phyloP scores from a whole-genome alignment of 78 protist genomes.

The Dictyostelium brefeldianum region DNA sequence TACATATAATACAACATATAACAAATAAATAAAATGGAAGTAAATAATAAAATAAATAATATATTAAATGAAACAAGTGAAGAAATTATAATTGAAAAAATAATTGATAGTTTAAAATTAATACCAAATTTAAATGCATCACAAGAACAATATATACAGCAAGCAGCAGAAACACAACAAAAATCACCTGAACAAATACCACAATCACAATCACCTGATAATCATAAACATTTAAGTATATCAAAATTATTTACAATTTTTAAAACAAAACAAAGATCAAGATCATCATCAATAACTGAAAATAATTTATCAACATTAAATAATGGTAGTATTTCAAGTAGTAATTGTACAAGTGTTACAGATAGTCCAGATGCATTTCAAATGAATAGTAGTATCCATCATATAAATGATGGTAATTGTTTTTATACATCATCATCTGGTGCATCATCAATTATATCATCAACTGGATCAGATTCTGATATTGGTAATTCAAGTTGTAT shows the following conservation, averaged over 20 bases:
- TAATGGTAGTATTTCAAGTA: not conserved
- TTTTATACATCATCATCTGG: not conserved
- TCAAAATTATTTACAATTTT: slow-evolving; percentile 4
- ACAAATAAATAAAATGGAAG: no score
- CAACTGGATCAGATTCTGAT: not conserved
- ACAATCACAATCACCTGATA: no score
- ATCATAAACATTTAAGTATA: not conserved
- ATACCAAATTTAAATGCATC: no score
- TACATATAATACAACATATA: no score
- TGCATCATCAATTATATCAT: not conserved
- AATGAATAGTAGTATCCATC: not conserved
- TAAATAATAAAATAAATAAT: no score
- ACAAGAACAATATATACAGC: no score
- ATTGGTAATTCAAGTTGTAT: slow-evolving; percentile 2
- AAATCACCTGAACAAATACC: no score
- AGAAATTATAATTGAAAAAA: no score
- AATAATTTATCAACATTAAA: not conserved
- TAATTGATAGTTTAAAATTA: no score
- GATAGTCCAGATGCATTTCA: not conserved
- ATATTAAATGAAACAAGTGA: no score
- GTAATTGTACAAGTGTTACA: not conserved
- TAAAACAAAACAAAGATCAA: slow-evolving; percentile 8
- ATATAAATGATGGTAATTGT: not conserved
- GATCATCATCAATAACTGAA: not conserved
- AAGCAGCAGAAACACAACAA: no score